A percentile compares a stretch with the other conserved stretches of the same genome.
Conservation (phyloP, 768 basidiomycete species). For the Xerocomellus intermedius region DNA sequence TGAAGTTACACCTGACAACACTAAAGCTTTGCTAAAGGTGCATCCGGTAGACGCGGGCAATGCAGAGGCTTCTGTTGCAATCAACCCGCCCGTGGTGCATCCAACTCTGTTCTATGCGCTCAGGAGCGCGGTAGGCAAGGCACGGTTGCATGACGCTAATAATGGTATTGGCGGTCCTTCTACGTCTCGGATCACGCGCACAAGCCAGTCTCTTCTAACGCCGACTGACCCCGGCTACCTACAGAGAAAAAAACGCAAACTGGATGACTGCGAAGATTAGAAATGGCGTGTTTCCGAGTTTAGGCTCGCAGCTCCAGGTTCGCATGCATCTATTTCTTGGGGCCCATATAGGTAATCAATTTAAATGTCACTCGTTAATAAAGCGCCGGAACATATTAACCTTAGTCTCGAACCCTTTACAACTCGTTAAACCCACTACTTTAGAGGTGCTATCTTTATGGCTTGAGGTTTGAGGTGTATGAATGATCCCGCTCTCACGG, state of each 20-base stretch:
- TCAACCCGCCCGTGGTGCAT: background rate
- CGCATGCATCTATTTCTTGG: background rate
- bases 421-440: background rate
- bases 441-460: background rate
- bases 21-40: no score
- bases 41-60: background rate
- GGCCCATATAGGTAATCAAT: background rate
- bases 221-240: constrained; percentile 2
- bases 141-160: background rate
- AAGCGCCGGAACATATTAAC: background rate
- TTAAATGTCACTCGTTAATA: background rate
- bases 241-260: constrained; percentile 24
- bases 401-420: background rate
- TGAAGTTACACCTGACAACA: background rate
- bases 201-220: no score
- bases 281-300: background rate
- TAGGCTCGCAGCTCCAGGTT: background rate
- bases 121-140: background rate
- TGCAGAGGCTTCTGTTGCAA: background rate
- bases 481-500: background rate
- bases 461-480: background rate
- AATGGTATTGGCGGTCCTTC: background rate
- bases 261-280: constrained; percentile 14
- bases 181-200: background rate
- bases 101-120: background rate